These are phyloP conservation scores for Baudoinia panamericana DNA, from an alignment of 495 filamentous ascomycete genomes.

Conservation along the genomic window DNA sequence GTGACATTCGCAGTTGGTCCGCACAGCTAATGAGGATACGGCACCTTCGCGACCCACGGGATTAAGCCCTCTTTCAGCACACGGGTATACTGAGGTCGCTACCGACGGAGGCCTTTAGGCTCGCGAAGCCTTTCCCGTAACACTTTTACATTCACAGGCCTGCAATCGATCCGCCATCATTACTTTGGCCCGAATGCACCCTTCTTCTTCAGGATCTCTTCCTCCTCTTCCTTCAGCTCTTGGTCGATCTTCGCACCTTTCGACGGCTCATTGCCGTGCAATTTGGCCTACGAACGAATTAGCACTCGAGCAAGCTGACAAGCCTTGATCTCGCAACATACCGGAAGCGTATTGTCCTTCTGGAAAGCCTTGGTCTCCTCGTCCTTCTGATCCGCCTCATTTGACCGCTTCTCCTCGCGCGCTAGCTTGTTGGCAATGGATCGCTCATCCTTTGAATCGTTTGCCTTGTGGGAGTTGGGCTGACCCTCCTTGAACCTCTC, in stretches of 20 bases:
- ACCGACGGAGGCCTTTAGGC: no score
- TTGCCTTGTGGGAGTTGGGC: slow-evolving; percentile 48
- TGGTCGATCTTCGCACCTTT: slow-evolving; percentile 35
- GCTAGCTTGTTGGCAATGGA: slow-evolving; percentile 67
- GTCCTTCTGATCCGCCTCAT: slow-evolving; percentile 24
- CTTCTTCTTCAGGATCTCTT: slow-evolving; percentile 32
- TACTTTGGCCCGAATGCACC: slow-evolving; percentile 32
- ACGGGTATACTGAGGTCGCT: no score
- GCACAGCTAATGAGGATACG: no score
- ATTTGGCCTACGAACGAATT: slow-evolving; percentile 22
- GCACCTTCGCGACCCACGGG: no score
- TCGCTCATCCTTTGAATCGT: slow-evolving; percentile 66
- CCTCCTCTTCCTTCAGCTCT: slow-evolving; percentile 33
- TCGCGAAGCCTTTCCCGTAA: no score
- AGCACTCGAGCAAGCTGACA: not conserved
- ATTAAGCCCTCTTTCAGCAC: no score
- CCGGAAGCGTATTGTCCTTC: slow-evolving; percentile 55
- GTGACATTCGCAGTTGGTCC: no score
- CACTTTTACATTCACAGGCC: no score
- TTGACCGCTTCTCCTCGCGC: slow-evolving; percentile 42
- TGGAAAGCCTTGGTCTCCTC: slow-evolving; percentile 42
- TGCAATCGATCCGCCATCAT: no score
- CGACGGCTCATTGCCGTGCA: slow-evolving; percentile 35
- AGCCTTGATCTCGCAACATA: slow-evolving; percentile 28
- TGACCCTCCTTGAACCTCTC: slow-evolving; percentile 56